Evolutionary conservation across 2,329 filamentous ascomycete genomes (phyloP).

Genomic region (Ustilaginoidea virens): DNA sequence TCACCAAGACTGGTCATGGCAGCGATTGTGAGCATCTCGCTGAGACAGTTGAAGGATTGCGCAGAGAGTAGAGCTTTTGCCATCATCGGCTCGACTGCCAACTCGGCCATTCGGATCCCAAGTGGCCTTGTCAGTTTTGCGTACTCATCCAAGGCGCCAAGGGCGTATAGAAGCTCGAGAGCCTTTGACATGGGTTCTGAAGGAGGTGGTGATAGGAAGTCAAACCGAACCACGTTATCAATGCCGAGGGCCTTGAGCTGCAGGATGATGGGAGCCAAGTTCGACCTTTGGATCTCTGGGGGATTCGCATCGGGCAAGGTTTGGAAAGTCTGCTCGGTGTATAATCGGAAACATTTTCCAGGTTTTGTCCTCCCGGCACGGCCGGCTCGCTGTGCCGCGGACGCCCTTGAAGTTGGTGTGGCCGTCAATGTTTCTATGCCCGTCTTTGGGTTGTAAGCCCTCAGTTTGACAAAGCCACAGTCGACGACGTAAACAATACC

Average conservation of each 20-base stretch:
- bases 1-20: constrained; percentile 86
- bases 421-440: constrained; percentile 80
- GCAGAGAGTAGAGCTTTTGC: constrained; percentile 72
- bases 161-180: constrained; percentile 71
- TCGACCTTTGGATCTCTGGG: constrained; percentile 85
- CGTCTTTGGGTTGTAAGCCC: constrained; percentile 68
- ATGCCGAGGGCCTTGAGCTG: constrained; percentile 92
- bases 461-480: constrained; percentile 77
- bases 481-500: constrained; percentile 87
- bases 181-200: constrained; percentile 73
- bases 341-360: constrained; percentile 89
- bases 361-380: constrained; percentile 77
- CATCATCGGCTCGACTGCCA: constrained; percentile 93
- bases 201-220: constrained; percentile 76
- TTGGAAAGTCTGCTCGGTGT: constrained; percentile 60
- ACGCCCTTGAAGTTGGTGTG: constrained; percentile 74
- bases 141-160: constrained; percentile 78
- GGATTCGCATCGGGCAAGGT: constrained; percentile 54
- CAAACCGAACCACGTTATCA: constrained; percentile 83
- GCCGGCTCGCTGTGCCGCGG: constrained; percentile 81
- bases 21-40: constrained; percentile 79
- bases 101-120: constrained; percentile 82
- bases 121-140: constrained; percentile 80
- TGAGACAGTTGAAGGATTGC: constrained; percentile 58
- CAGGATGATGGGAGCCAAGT: constrained; percentile 73